These are phyloP conservation scores for Fagopyrum tataricum DNA, from an alignment of 148 eudicot genomes.

Conservation along the genomic window DNA sequence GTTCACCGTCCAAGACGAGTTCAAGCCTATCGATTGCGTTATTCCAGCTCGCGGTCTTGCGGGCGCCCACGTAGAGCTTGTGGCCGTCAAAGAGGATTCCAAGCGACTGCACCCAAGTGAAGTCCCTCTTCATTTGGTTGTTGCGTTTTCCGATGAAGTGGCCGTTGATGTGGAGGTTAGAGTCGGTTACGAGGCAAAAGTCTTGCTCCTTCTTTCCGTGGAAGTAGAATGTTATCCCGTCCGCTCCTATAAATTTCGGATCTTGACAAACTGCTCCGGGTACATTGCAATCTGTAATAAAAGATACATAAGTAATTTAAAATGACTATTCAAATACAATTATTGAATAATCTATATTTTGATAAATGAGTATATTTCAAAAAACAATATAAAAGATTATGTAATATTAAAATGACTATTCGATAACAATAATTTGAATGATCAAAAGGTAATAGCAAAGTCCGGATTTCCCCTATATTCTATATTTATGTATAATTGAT, in stretches of 20 bases:
- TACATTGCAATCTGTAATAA: conserved; percentile 15
- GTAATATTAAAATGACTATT: too few species aligned
- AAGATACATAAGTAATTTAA: too few species aligned
- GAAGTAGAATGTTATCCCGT: conserved; percentile 17
- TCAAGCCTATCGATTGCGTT: conserved; percentile 25
- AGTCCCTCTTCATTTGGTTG: conserved; percentile 17
- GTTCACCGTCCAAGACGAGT: conserved; percentile 19
- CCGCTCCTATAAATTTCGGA: conserved; percentile 14
- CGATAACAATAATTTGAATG: too few species aligned
- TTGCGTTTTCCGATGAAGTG: conserved; percentile 19
- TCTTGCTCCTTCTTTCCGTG: conserved; percentile 16
- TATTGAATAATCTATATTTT: too few species aligned
- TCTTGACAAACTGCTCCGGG: conserved; percentile 25
- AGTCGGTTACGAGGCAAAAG: conserved; percentile 18
- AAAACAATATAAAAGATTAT: too few species aligned
- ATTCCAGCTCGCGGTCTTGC: conserved; percentile 31
- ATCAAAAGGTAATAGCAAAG: not conserved
- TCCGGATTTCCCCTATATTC: not conserved
- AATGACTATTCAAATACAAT: too few species aligned
- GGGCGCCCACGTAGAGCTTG: conserved; percentile 24
- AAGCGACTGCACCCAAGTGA: conserved; percentile 24
- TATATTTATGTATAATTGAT: too few species aligned
- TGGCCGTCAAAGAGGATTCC: conserved; percentile 28
- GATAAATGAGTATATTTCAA: too few species aligned
- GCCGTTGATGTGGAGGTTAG: conserved; percentile 20